Conservation (phyloP, 1,284 basidiomycete species). For the Fomes fomentarius region DNA sequence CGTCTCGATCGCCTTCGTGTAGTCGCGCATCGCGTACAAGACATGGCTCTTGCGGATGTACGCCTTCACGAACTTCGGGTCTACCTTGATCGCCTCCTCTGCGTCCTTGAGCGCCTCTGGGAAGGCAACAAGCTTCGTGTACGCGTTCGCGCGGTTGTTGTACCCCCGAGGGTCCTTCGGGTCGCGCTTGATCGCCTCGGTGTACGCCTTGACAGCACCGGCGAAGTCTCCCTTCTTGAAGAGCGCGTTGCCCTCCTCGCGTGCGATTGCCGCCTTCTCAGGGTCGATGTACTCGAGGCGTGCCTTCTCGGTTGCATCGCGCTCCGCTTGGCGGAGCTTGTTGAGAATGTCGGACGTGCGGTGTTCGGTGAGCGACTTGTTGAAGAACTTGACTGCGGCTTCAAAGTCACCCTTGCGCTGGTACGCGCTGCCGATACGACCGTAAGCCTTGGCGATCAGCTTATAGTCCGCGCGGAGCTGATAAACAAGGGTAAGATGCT, state of each 20-base stretch:
- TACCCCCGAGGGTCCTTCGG: slow-evolving; percentile 91
- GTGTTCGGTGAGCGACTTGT: slow-evolving; percentile 95
- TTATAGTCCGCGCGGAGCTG: slow-evolving; percentile 83
- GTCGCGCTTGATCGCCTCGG: slow-evolving; percentile 96
- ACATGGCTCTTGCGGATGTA: slow-evolving; percentile 95
- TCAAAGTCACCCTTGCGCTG: slow-evolving; percentile 79
- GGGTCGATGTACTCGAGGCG: slow-evolving; percentile 90
- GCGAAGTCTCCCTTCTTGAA: slow-evolving; percentile 95
- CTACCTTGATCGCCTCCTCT: slow-evolving; percentile 91
- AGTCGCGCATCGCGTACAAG: slow-evolving; percentile 90
- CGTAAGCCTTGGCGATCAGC: slow-evolving; percentile 85
- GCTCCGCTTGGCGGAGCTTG: slow-evolving; percentile 90
- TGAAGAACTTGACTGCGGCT: slow-evolving; percentile 86
- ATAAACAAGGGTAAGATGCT: slow-evolving; percentile 2
- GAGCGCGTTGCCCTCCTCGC: slow-evolving; percentile 90
- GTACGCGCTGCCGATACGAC: slow-evolving; percentile 89
- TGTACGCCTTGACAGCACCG: slow-evolving; percentile 91
- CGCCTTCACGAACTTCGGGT: slow-evolving; percentile 92
- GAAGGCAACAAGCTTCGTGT: slow-evolving; percentile 92
- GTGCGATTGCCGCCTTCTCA: slow-evolving; percentile 79
- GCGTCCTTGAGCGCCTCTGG: slow-evolving; percentile 97
- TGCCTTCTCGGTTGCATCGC: slow-evolving; percentile 77
- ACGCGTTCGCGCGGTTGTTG: slow-evolving; percentile 97
- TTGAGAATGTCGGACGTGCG: slow-evolving; percentile 92
- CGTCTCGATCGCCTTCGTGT: slow-evolving; percentile 84